These are phyloP conservation scores for Colletotrichum brevisporum DNA, from an alignment of 2,329 filamentous ascomycete species.

Conservation along the genomic window DNA sequence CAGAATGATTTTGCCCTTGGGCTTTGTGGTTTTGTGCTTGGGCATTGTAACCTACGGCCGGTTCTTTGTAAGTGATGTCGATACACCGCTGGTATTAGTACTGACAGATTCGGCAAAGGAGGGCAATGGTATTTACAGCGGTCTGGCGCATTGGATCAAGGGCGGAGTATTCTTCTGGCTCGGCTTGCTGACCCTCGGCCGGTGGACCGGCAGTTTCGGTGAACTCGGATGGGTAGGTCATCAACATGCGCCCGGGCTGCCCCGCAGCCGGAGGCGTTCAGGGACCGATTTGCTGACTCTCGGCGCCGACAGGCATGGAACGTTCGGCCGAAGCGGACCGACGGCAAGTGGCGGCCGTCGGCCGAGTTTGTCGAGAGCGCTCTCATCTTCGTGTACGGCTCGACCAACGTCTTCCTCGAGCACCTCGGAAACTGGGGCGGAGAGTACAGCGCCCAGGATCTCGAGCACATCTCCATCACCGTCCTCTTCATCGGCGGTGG, in stretches of 20 bases:
- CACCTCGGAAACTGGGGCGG: slow-evolving; percentile 82
- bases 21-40: slow-evolving; percentile 79
- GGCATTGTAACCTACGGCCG: slow-evolving; percentile 85
- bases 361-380: slow-evolving; percentile 92
- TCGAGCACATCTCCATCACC: slow-evolving; percentile 94
- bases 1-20: slow-evolving; percentile 82
- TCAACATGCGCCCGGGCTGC: not conserved
- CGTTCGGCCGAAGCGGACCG: slow-evolving; percentile 72
- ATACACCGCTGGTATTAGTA: not conserved
- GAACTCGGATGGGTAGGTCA: slow-evolving; percentile 84
- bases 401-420: slow-evolving; percentile 92
- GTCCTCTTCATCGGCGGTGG: slow-evolving; percentile 95
- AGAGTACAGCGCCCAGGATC: slow-evolving; percentile 81
- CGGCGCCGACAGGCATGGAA: slow-evolving; percentile 82
- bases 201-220: slow-evolving; percentile 91
- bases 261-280: not conserved
- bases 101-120: slow-evolving; percentile 62
- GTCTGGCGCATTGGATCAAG: slow-evolving; percentile 94
- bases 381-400: slow-evolving; percentile 91
- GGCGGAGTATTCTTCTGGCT: slow-evolving; percentile 97
- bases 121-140: slow-evolving; percentile 79
- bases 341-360: slow-evolving; percentile 78
- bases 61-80: slow-evolving; percentile 78
- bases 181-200: slow-evolving; percentile 86
- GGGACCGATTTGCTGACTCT: slow-evolving; percentile 32